These are phyloP conservation scores for Coemansia sp. DNA, from an alignment of 192 early-diverging fungal genomes.

Conservation along the genomic window DNA sequence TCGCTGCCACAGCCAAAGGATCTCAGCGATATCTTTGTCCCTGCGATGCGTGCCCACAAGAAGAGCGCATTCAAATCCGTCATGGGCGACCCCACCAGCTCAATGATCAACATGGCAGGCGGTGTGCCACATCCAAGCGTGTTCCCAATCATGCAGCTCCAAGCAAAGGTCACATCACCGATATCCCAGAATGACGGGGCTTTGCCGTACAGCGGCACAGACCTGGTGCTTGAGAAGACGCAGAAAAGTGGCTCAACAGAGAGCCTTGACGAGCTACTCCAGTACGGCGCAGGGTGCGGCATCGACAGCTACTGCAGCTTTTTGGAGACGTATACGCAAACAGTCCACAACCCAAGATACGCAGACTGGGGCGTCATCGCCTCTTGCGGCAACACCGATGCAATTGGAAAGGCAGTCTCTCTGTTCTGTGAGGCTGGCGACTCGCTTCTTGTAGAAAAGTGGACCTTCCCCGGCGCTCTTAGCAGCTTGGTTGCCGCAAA, in stretches of 20 bases:
- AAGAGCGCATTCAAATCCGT: slow-evolving; percentile 54
- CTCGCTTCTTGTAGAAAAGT: slow-evolving; percentile 58
- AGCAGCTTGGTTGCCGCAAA: slow-evolving; percentile 51
- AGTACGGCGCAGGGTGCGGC: slow-evolving; percentile 62
- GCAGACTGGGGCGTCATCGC: slow-evolving; percentile 66
- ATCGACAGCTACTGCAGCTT: slow-evolving; percentile 54
- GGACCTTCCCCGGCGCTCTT: slow-evolving; percentile 62
- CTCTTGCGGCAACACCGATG: slow-evolving; percentile 62
- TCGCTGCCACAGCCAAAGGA: slow-evolving; percentile 34
- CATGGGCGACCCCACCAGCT: slow-evolving; percentile 45
- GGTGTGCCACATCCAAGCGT: slow-evolving; percentile 65
- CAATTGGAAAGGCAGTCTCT: slow-evolving; percentile 55
- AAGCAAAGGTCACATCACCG: slow-evolving; percentile 48
- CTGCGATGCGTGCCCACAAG: slow-evolving; percentile 28
- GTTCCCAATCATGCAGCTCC: slow-evolving; percentile 64
- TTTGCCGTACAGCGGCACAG: slow-evolving; percentile 13
- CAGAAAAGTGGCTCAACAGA: slow-evolving; percentile 19
- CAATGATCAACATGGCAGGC: slow-evolving; percentile 69
- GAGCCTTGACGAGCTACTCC: slow-evolving; percentile 54
- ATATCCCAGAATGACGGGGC: neutral
- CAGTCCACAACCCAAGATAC: slow-evolving; percentile 55
- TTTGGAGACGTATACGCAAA: slow-evolving; percentile 50
- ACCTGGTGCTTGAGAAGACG: slow-evolving; percentile 40
- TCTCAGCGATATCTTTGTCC: slow-evolving; percentile 40
- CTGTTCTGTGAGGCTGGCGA: slow-evolving; percentile 63